Evolutionary conservation across 2,329 filamentous ascomycete genomes (phyloP).

Genomic region (Ophiostoma piceae): DNA sequence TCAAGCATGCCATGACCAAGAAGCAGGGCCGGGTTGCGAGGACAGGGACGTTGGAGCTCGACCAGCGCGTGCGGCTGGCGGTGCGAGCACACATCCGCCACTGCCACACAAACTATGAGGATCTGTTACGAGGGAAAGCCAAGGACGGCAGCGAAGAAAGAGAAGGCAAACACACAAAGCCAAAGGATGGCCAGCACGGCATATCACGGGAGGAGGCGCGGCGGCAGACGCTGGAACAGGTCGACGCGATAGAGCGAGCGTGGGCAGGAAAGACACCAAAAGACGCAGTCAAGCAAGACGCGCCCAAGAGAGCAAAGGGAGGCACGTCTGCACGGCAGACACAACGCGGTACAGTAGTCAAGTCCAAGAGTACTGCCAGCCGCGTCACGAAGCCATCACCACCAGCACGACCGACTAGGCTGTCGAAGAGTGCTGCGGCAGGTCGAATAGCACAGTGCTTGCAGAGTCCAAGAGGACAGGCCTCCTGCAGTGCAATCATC

Average conservation of each 20-base stretch:
- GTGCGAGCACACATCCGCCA: slow-evolving; percentile 48
- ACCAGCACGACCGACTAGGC: not conserved
- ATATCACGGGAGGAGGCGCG: slow-evolving; percentile 28
- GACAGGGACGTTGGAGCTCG: slow-evolving; percentile 36
- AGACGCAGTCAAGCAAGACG: not conserved
- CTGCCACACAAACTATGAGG: slow-evolving; percentile 44
- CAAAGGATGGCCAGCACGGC: not conserved
- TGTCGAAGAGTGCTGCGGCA: slow-evolving; percentile 5
- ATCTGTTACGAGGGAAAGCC: slow-evolving; percentile 31
- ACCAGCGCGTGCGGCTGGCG: slow-evolving; percentile 41
- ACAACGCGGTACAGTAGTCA: not conserved
- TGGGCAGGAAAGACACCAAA: slow-evolving; percentile 16
- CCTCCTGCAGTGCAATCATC: not conserved
- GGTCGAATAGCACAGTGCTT: not conserved
- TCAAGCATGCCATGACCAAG: slow-evolving; percentile 38
- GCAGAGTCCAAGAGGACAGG: not conserved
- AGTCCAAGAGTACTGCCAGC: not conserved
- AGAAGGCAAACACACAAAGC: not conserved
- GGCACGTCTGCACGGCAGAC: not conserved
- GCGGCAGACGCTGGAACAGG: slow-evolving; percentile 20
- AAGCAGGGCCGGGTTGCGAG: slow-evolving; percentile 47
- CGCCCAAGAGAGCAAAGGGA: not conserved
- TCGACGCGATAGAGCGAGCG: slow-evolving; percentile 17
- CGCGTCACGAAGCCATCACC: not conserved
- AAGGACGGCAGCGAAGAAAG: not conserved